These are phyloP conservation scores for Chaetoceros muelleri DNA, from an alignment of 108 stramenopile genomes.

Conservation along the genomic window DNA sequence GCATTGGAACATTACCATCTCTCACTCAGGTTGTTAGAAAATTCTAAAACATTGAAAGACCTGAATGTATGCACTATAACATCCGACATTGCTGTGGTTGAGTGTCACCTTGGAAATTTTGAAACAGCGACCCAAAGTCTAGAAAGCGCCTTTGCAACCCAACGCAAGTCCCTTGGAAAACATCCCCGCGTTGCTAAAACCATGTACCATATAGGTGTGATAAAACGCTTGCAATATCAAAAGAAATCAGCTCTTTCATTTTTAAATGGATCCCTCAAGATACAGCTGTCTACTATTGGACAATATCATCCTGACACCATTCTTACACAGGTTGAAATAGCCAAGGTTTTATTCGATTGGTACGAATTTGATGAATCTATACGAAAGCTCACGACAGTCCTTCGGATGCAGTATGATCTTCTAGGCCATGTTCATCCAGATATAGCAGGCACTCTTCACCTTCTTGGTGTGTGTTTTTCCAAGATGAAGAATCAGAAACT, in stretches of 20 bases:
- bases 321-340: background rate
- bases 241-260: background rate
- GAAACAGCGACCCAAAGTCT: background rate
- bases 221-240: background rate
- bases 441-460: background rate
- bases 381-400: background rate
- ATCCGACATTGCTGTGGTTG: background rate
- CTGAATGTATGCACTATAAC: background rate
- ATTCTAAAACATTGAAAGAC: background rate
- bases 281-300: background rate
- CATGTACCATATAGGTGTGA: background rate
- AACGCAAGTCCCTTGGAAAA: background rate
- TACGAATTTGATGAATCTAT: background rate
- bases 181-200: background rate
- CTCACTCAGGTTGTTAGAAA: background rate
- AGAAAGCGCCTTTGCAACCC: background rate
- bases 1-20: background rate
- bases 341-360: background rate
- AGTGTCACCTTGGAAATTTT: background rate
- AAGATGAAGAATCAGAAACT: background rate
- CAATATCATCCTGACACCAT: background rate
- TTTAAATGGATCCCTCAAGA: background rate
- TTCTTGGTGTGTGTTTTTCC: background rate
- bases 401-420: background rate
- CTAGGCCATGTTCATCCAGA: background rate